These are phyloP conservation scores for Solanum rostratum DNA, from an alignment of 257 asterid genomes.

Conservation along the genomic window DNA sequence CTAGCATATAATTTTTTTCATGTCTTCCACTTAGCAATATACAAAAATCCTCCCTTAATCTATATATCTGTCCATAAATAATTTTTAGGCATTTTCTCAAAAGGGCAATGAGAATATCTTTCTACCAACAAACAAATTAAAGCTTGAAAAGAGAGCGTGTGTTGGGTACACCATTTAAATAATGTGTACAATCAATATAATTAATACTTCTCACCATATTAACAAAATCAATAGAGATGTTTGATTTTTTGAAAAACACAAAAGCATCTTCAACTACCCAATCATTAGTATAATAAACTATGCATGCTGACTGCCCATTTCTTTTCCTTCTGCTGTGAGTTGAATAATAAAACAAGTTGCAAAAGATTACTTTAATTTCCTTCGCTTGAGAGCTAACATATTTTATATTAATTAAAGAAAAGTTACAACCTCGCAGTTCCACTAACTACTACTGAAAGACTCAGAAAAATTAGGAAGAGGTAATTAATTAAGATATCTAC, in stretches of 20 bases:
- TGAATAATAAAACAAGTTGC: not conserved
- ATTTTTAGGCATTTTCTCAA: not conserved
- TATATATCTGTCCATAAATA: not conserved
- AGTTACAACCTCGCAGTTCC: not conserved
- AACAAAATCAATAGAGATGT: conserved; percentile 2
- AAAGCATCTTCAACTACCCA: conserved; percentile 40
- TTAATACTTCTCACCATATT: not conserved
- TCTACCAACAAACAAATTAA: conserved; percentile 36
- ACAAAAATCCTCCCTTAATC: not conserved
- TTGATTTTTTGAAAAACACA: not conserved
- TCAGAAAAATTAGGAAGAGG: not conserved
- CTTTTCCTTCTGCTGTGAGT: not conserved
- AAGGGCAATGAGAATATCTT: not conserved
- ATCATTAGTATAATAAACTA: conserved; percentile 18
- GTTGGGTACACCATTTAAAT: not conserved
- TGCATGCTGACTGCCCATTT: not conserved
- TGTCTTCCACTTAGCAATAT: conserved; percentile 24
- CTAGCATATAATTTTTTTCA: not conserved
- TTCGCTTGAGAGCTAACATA: not conserved
- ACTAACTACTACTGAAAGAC: not conserved
- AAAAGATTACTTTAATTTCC: not conserved
- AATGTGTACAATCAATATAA: not conserved
- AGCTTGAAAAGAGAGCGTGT: conserved; percentile 3
- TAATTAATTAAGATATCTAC: not conserved
- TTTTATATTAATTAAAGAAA: not conserved